Evolutionary conservation across 352 stramenopile genomes (phyloP), one percentile per base, ranked within the genome.

Genomic region (Pythium grandisporangium): DNA sequence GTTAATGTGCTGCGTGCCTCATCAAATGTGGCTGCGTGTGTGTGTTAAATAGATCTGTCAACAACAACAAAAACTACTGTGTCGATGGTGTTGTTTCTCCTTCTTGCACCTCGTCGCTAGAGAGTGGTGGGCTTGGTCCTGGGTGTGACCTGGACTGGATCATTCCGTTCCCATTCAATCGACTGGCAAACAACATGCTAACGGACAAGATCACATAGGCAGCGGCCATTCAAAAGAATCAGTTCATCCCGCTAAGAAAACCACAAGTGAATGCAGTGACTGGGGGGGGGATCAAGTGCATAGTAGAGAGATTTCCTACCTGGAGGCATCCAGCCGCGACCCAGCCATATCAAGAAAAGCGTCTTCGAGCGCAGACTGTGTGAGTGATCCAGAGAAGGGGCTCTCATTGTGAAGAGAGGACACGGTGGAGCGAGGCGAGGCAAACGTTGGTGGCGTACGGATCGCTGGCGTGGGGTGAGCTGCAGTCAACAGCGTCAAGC

Each of bases 331-430:
- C 26, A 91, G 53, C 3, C 72, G 70, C 1, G 77, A 91, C 16
- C 77, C 77, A 2, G 79, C 77, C 71, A 93, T 85, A 37, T 93
- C 79, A 21, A 93, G 54, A 37, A 93, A 90, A 8, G 79, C 79
- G 8, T 93, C 79, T 60, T 86, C 79, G 19, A 93, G 58, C 11
- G 76, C 76, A 4, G 79, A 93, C 42, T 90, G 79, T 1, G 75
- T 93, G 14, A 93, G 44, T 6, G 76, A 93, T 16, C 53, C 61
- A 13, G 58, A 57, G 42, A 89, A 86, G 5, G 67, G 66, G 21
- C 73, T 72, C 24, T 81, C 65, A 5, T 58, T 66, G 24, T 74
- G 67, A 42, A 82, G 75, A 0, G 66, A 82, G 14, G 70, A 80
- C 49, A 76, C 64, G 21, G 51, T 58, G 51, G 73, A 79, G 10